Evolutionary conservation across 441 rosid genomes (phyloP), one percentile per base, ranked within the genome.

Genomic region (Euphorbia schlechtendalii): DNA sequence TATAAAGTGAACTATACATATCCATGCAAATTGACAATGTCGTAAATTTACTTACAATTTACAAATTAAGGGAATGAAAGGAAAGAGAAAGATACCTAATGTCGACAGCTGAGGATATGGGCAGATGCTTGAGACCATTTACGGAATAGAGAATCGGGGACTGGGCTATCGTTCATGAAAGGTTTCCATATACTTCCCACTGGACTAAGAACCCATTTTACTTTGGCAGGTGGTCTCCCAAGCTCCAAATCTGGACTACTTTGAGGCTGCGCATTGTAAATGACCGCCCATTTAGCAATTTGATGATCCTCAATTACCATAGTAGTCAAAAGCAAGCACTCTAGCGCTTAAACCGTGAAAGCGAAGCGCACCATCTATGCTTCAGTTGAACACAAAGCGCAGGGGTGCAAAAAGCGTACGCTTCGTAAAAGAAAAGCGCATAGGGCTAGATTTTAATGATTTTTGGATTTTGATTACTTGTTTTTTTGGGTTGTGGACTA

Each of bases 131-230:
- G 73, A 11, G 79, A 75, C 88, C 90, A 87, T 56, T 74, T 61
- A 28, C 77, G 77, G 69, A 67, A 62, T 13, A 68, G 73, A 10
- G 71, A 74, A 48, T 76, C 72, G 59, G 82, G 74, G 24, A 83
- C 76, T 17, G 41, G 58, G 30, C 75, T 74, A 34, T 79, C 89
- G 4, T 40, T 73, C 24, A 79, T 57, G 55, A 67, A 59, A 17
- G 87, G 70, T 25, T 68, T 76, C 81, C 84, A 85, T 27, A 46
- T 49, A 65, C 67, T 67, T 59, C 78, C 85, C 18, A 78, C 63
- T 8, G 75, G 71, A 69, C 68, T 71, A 59, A 83, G 77, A 65
- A 84, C 78, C 87, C 87, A 84, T 61, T 83, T 83, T 14, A 79
- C 70, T 75, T 73, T 77, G 45, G 68, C 62, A 1, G 86, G 84